A percentile compares a stretch with the other conserved stretches of the same genome.
These are phyloP conservation scores for Macrocystidia cucumis DNA, from an alignment of 1,284 basidiomycete genomes.

Conservation along the genomic window DNA sequence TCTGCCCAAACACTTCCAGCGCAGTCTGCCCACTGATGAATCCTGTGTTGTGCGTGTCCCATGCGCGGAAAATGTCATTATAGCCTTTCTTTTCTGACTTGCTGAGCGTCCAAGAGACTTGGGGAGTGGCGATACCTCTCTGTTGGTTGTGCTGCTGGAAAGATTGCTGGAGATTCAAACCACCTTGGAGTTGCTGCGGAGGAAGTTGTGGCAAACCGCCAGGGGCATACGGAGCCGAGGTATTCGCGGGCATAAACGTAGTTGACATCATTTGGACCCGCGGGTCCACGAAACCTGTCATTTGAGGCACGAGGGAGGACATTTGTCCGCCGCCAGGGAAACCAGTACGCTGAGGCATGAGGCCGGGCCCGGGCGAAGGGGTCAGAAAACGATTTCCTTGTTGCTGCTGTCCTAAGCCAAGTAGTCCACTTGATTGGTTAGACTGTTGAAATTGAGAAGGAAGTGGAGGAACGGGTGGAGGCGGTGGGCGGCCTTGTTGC, in stretches of 20 bases:
- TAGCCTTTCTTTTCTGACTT: constrained; percentile 96
- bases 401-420: constrained; percentile 27
- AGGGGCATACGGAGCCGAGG: constrained; percentile 51
- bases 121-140: constrained; percentile 63
- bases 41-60: constrained; percentile 81
- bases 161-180: constrained; percentile 54
- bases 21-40: constrained; percentile 89
- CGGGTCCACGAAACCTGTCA: constrained; percentile 82
- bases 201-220: constrained; percentile 65
- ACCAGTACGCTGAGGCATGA: constrained; percentile 51
- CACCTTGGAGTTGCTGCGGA: constrained; percentile 37
- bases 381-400: constrained; percentile 44
- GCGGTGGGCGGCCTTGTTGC: constrained; percentile 39
- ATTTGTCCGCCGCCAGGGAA: constrained; percentile 35
- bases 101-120: constrained; percentile 84
- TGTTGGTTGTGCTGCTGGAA: constrained; percentile 79
- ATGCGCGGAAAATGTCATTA: constrained; percentile 94
- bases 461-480: constrained; percentile 55
- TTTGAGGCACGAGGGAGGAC: constrained; percentile 64
- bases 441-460: constrained; percentile 52
- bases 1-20: constrained; percentile 92
- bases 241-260: constrained; percentile 79
- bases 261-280: constrained; percentile 79
- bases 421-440: constrained; percentile 31
- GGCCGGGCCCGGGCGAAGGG: constrained; percentile 36